These are phyloP conservation scores for Cladorrhinum samala DNA, from an alignment of 495 filamentous ascomycete genomes.

Conservation along the genomic window DNA sequence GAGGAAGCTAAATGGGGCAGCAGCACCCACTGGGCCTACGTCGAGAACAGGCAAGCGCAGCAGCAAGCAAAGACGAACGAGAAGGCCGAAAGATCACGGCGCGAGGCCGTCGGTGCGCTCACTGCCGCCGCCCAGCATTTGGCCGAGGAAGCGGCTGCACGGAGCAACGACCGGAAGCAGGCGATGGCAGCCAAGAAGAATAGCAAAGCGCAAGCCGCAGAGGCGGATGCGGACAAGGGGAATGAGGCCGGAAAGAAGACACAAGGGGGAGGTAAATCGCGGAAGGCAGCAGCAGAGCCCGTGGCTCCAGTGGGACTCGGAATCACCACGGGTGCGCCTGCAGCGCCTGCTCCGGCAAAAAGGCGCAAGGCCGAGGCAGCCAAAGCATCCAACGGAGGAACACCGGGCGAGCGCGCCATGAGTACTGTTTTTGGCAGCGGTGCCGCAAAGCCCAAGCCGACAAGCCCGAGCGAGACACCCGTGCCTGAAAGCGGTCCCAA, in stretches of 20 bases:
- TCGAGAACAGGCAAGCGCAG: slow-evolving; percentile 56
- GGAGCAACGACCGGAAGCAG: slow-evolving; percentile 77
- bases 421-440: slow-evolving; percentile 51
- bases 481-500: slow-evolving; percentile 48
- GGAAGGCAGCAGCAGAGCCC: slow-evolving; percentile 53
- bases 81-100: slow-evolving; percentile 60
- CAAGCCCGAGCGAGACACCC: slow-evolving; percentile 58
- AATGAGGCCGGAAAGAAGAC: slow-evolving; percentile 53
- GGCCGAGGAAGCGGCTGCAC: slow-evolving; percentile 69
- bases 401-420: slow-evolving; percentile 65
- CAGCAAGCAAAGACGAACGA: slow-evolving; percentile 51
- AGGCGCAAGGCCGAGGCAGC: slow-evolving; percentile 73
- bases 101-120: slow-evolving; percentile 67
- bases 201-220: slow-evolving; percentile 47
- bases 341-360: slow-evolving; percentile 54
- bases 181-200: slow-evolving; percentile 67
- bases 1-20: slow-evolving; percentile 90
- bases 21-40: slow-evolving; percentile 91
- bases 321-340: slow-evolving; percentile 38
- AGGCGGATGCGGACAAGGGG: slow-evolving; percentile 48
- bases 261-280: slow-evolving; percentile 50
- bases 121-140: slow-evolving; percentile 63
- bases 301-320: slow-evolving; percentile 47
- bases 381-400: slow-evolving; percentile 40
- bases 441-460: slow-evolving; percentile 44